Evolutionary conservation across 257 asterid species (phyloP).

Genomic region (Solanum acaule): DNA sequence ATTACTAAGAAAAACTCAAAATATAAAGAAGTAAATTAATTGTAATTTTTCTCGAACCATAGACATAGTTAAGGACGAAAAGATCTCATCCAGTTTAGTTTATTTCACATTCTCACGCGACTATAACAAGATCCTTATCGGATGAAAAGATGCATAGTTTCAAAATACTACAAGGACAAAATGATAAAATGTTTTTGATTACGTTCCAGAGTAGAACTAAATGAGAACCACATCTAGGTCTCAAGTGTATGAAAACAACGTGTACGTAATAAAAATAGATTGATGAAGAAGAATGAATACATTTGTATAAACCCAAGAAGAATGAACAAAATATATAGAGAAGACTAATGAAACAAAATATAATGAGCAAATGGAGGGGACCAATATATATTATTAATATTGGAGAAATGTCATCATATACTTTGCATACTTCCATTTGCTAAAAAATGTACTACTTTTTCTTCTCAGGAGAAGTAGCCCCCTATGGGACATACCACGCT

Average conservation of each 20-base stretch:
- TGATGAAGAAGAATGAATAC: neutral
- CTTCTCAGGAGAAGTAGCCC: neutral
- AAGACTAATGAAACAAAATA: slow-evolving; percentile 3
- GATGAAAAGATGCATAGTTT: neutral
- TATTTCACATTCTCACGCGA: neutral
- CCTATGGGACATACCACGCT: slow-evolving; percentile 4
- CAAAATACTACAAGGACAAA: neutral
- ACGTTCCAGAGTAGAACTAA: slow-evolving; percentile 8
- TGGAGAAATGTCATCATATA: neutral
- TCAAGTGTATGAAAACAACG: neutral
- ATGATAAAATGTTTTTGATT: neutral
- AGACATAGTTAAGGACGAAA: neutral
- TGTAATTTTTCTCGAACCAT: neutral
- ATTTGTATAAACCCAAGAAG: slow-evolving; percentile 20
- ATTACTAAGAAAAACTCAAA: neutral
- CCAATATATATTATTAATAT: neutral
- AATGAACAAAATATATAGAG: slow-evolving; percentile 22
- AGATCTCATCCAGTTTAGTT: neutral
- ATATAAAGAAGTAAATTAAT: neutral
- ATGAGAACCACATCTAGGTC: slow-evolving; percentile 1
- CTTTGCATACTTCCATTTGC: slow-evolving; percentile 2
- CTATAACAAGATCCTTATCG: neutral
- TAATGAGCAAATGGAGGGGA: neutral
- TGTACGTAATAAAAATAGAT: neutral
- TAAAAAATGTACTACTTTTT: neutral